Evolutionary conservation across 495 filamentous ascomycete genomes (phyloP), one percentile per base, ranked within the genome.

Genomic region (Trichoderma gamsii): DNA sequence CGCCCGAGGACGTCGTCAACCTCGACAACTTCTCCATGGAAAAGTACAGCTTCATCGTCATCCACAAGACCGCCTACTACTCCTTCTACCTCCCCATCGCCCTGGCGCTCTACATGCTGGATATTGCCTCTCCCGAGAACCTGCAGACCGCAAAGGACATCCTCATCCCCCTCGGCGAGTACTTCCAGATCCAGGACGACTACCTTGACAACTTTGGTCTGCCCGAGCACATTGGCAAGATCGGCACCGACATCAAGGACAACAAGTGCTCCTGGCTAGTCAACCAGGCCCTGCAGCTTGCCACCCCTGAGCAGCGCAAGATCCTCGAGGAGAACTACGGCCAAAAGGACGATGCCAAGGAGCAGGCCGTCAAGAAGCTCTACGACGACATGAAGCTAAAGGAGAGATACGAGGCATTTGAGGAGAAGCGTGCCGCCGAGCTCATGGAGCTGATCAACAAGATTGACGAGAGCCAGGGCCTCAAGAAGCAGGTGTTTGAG

Each of bases 41-140:
- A 71, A 99, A 98, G 83, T 96, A 96, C 84, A 89, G 83, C 76
- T 99, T 98, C 84, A 99, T 99, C 76, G 95, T 99, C 78, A 91
- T 93, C 80, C 97, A 93, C 88, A 99, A 99, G 86, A 99, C 96
- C 38, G 96, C 95, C 46, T 99, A 94, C 82, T 99, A 99, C 84
- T 91, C 87, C 74, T 99, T 99, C 86, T 98, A 98, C 82, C 90
- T 99, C 0, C 95, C 95, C 46, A 93, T 99, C n/a, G 94, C 92
- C 8, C 84, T 97, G 38, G 90, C 96, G 0, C 81, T 99, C 71
- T 81, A 90, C 80, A 88, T 91, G 76, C 85, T 93, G 72, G 87
- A 91, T 69, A 80, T 91, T 46, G 96, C 94, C 12, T 93, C 91
- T 13, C 84, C 86, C 8, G 84, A 88, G 76, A 97, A 96, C 82